Evolutionary conservation across 441 rosid genomes (phyloP), one percentile per base, ranked within the genome.

Genomic region (Breynia disticha): DNA sequence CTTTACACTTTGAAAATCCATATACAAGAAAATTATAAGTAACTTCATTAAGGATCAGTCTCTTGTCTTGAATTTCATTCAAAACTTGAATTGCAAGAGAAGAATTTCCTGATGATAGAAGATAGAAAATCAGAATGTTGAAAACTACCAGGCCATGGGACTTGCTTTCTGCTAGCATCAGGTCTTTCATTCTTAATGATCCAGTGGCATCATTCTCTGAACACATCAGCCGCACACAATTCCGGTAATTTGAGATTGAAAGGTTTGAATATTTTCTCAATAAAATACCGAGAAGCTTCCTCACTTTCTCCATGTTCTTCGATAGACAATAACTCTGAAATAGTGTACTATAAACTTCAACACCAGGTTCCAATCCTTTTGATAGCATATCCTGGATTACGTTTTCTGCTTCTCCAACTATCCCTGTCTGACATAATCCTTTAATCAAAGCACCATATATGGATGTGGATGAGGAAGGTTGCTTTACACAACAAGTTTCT

Each of bases 21-120:
- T 76, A 47, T 15, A 83, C 67, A 46, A 86, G 86, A 76, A 86
- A 83, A 71, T 89, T 78, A 65, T 72, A 79, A 11, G 83, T 79
- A 4, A 63, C 76, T 67, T 86, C 82, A 51, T 86, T 74, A 15
- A 69, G 81, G 39, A 19, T 52, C 50, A 76, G 37, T 37, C 78
- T 75, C 55, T 68, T 72, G 55, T 57, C 77, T 49, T 43, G 64
- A 75, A 86, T 37, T 59, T 79, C 81, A 60, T 67, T 52, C 69
- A 89, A 63, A 63, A 77, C 67, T 45, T 52, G 55, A 66, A 42
- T 49, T 57, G 72, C 80, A 50, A 61, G 50, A 24, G 58, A 46
- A 50, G 19, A 20, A 54, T 79, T 76, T 55, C 78, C 67, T 2
- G 71, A 60, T 28, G 60, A 62, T 57, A 83, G 60, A 54, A 80